Evolutionary conservation across 805 yeast genomes (phyloP).

Genomic region (Candida railenensis): DNA sequence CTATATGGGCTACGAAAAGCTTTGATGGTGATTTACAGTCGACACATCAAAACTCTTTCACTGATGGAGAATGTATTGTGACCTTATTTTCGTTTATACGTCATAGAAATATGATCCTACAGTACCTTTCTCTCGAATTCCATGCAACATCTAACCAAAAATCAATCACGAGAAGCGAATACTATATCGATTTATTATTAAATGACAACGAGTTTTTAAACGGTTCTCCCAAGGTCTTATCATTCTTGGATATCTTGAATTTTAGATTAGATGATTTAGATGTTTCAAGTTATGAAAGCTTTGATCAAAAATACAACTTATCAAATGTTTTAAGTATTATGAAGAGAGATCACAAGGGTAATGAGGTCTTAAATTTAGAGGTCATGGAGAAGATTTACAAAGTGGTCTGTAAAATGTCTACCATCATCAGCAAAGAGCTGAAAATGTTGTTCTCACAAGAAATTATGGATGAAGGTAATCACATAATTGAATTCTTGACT

Average conservation of each 20-base stretch:
- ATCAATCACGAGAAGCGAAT: slow-evolving; percentile 49
- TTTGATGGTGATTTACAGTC: slow-evolving; percentile 44
- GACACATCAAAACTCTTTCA: slow-evolving; percentile 26
- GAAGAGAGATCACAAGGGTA: slow-evolving; percentile 19
- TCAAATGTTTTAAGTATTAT: slow-evolving; percentile 39
- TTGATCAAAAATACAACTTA: slow-evolving; percentile 26
- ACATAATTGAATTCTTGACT: slow-evolving; percentile 37
- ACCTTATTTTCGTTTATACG: slow-evolving; percentile 61
- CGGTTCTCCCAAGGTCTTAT: slow-evolving; percentile 66
- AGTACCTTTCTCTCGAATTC: slow-evolving; percentile 71
- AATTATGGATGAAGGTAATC: slow-evolving; percentile 22
- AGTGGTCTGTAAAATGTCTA: slow-evolving; percentile 20
- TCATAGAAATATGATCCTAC: slow-evolving; percentile 60
- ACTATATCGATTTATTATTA: slow-evolving; percentile 54
- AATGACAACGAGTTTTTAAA: slow-evolving; percentile 47
- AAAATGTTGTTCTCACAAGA: slow-evolving; percentile 23
- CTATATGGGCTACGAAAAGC: slow-evolving; percentile 49
- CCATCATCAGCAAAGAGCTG: slow-evolving; percentile 16
- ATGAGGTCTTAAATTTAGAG: slow-evolving; percentile 37
- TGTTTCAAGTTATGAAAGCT: slow-evolving; percentile 32
- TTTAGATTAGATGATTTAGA: slow-evolving; percentile 48
- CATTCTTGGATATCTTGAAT: slow-evolving; percentile 69
- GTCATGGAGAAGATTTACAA: slow-evolving; percentile 25
- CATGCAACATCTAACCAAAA: slow-evolving; percentile 50
- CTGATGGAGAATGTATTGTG: slow-evolving; percentile 39